A percentile compares a stretch with the other conserved stretches of the same genome.
phyloP scores from a whole-genome alignment of 73 alveolate species.

The Durusdinium trenchii region DNA sequence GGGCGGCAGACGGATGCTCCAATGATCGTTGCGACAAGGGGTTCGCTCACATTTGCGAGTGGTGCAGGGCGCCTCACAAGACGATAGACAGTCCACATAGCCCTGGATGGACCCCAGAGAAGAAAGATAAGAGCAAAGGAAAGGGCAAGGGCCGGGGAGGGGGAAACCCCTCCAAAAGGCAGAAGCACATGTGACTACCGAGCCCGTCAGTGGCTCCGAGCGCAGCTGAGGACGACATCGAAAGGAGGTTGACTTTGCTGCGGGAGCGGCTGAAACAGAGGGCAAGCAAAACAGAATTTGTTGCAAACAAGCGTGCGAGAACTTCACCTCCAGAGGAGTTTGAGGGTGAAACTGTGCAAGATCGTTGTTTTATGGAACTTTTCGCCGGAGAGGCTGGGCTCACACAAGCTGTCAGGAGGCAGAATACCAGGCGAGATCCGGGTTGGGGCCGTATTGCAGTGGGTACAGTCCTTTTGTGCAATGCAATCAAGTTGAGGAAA shows the following conservation, averaged over 20 bases:
- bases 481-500: neutral
- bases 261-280: neutral
- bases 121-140: neutral
- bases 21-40: neutral
- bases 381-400: conserved; percentile 7
- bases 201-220: neutral
- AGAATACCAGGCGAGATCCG: neutral
- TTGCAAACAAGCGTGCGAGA: neutral
- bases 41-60: conserved; percentile 36
- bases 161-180: neutral
- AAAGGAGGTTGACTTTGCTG: neutral
- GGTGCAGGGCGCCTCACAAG: conserved; percentile 31
- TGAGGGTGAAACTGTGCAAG: neutral
- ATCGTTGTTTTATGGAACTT: neutral
- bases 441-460: neutral
- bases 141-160: neutral
- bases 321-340: neutral
- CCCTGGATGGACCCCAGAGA: conserved; percentile 24
- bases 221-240: neutral
- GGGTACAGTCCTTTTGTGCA: neutral
- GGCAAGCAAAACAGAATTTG: neutral
- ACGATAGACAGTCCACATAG: neutral
- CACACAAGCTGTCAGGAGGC: neutral
- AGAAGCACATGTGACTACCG: neutral
- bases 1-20: neutral